Conservation (phyloP, 192 early-diverging fungal species). For the Umbelopsis sp. region DNA sequence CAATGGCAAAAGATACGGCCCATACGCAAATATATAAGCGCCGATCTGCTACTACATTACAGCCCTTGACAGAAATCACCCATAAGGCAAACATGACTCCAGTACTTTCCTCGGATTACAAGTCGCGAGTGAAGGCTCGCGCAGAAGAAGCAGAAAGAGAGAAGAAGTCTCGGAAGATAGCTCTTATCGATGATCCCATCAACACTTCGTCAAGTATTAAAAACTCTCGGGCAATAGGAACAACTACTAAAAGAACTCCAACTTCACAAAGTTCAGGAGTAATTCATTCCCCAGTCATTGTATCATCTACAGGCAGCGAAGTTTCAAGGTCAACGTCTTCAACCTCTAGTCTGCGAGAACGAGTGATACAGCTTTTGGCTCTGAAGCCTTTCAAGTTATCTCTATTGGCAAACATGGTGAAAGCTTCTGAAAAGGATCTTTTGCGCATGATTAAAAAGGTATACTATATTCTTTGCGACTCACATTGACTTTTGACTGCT, state of each 20-base stretch:
- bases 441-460: slow-evolving; percentile 14
- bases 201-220: background rate
- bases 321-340: background rate
- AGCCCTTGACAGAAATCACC: background rate
- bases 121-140: slow-evolving; percentile 17
- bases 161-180: slow-evolving; percentile 15
- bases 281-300: slow-evolving; percentile 17
- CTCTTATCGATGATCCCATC: slow-evolving; percentile 1
- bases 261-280: background rate
- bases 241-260: background rate
- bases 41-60: background rate
- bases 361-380: slow-evolving; percentile 10
- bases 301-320: slow-evolving; percentile 4
- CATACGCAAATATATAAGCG: slow-evolving; percentile 18
- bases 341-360: slow-evolving; percentile 6
- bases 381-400: slow-evolving; percentile 1
- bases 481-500: background rate
- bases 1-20: slow-evolving; percentile 15
- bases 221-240: background rate
- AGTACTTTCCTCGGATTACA: slow-evolving; percentile 11
- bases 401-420: slow-evolving; percentile 4
- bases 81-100: slow-evolving; percentile 17
- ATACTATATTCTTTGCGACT: background rate
- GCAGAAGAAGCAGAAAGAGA: slow-evolving; percentile 20
- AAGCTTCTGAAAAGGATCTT: slow-evolving; percentile 13